Conservation (phyloP, 257 asterid species). For the Paraleonurus japonicus region DNA sequence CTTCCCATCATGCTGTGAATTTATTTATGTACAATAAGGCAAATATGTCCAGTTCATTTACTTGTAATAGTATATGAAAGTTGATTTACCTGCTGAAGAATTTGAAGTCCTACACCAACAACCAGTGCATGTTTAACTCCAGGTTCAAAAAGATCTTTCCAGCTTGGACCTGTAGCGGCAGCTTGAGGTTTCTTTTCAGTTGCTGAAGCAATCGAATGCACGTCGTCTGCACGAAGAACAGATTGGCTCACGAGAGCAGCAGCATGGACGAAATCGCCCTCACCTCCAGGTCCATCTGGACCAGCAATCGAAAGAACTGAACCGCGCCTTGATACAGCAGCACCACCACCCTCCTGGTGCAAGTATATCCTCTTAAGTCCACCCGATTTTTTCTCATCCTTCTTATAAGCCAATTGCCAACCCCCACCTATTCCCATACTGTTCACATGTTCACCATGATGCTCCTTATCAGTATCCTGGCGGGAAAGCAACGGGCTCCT, state of each 20-base stretch:
- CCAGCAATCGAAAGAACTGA: slow-evolving; percentile 65
- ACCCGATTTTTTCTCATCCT: slow-evolving; percentile 63
- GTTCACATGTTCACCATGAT: slow-evolving; percentile 48
- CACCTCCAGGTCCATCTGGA: slow-evolving; percentile 45
- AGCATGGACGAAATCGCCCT: slow-evolving; percentile 66
- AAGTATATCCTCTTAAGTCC: slow-evolving; percentile 81
- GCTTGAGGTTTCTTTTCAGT: slow-evolving; percentile 44
- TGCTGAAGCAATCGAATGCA: slow-evolving; percentile 50
- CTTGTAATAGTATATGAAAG: too few relatives aligned
- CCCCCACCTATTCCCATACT: slow-evolving; percentile 93
- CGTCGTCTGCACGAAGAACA: slow-evolving; percentile 58
- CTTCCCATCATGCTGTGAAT: too few relatives aligned
- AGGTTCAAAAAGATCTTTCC: slow-evolving; percentile 87
- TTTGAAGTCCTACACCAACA: slow-evolving; percentile 92
- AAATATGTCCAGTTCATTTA: too few relatives aligned
- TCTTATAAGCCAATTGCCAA: slow-evolving; percentile 90
- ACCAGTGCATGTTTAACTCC: slow-evolving; percentile 90
- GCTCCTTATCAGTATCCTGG: slow-evolving; percentile 52
- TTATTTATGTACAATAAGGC: too few relatives aligned
- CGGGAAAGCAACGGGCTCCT: slow-evolving; percentile 79
- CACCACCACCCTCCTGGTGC: slow-evolving; percentile 70
- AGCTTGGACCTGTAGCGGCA: slow-evolving; percentile 45
- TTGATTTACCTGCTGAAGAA: slow-evolving; percentile 85
- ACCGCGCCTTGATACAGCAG: slow-evolving; percentile 66
- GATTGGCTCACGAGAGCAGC: slow-evolving; percentile 93